phyloP scores from a whole-genome alignment of 2,329 filamentous ascomycete species.

The Fusarium chuoi region DNA sequence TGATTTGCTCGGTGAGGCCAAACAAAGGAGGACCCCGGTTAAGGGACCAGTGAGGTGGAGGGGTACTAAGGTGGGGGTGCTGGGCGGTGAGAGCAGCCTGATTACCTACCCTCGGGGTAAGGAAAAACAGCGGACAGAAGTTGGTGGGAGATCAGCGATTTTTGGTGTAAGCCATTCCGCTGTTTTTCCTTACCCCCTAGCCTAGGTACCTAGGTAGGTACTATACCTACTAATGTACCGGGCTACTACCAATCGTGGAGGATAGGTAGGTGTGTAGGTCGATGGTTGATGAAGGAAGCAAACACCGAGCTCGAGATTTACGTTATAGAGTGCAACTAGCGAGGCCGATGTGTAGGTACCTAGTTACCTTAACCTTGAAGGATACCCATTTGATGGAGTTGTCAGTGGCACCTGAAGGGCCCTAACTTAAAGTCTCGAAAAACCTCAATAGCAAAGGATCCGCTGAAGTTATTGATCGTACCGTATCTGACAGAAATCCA shows the following conservation, averaged over 20 bases:
- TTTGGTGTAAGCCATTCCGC: too few relatives aligned
- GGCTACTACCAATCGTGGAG: background rate
- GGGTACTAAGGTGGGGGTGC: background rate
- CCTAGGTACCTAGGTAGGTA: too few relatives aligned
- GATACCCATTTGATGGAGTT: background rate
- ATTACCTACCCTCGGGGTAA: background rate
- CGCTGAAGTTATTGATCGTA: background rate
- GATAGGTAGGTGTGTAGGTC: background rate
- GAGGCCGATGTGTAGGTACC: background rate
- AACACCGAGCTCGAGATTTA: background rate
- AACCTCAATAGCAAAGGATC: background rate
- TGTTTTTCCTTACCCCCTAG: too few relatives aligned
- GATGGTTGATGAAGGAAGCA: background rate
- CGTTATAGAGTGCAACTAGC: background rate
- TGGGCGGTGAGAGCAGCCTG: background rate
- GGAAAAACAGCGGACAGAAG: too few relatives aligned
- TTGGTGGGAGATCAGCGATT: too few relatives aligned
- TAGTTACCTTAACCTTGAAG: background rate
- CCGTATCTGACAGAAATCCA: background rate
- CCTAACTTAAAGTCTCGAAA: background rate
- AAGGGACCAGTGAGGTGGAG: background rate
- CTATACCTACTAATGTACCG: too few relatives aligned
- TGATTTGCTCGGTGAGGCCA: conserved; percentile 41
- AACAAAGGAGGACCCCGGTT: conserved; percentile 25
- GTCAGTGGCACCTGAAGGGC: background rate